phyloP scores from a whole-genome alignment of 225 moss, liverwort and hornwort species.

The Polytrichum formosum region DNA sequence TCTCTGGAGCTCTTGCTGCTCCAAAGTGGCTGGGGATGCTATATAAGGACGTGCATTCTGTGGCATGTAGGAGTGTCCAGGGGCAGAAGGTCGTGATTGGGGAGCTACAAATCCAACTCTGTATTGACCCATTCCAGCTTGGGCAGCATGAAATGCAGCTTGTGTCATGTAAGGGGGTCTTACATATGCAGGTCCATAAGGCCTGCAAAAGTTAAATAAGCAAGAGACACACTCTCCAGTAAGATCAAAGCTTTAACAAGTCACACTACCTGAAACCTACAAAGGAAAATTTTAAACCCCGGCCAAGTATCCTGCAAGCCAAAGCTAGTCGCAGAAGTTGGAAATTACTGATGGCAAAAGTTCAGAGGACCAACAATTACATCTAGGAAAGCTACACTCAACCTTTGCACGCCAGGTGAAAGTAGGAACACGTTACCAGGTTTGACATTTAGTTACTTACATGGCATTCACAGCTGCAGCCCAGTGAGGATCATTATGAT shows the following conservation, averaged over 20 bases:
- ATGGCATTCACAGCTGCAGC: constrained; percentile 41
- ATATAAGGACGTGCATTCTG: constrained; percentile 57
- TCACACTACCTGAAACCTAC: not conserved
- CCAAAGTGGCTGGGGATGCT: constrained; percentile 39
- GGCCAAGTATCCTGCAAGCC: no score
- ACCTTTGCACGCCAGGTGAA: no score
- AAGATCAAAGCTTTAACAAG: not conserved
- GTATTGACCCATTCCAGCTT: constrained; percentile 35
- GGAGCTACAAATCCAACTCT: constrained; percentile 34
- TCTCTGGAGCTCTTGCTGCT: constrained; percentile 86
- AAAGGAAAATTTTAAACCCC: no score
- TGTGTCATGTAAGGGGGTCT: constrained; percentile 43
- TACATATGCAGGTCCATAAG: constrained; percentile 44
- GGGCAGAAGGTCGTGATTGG: constrained; percentile 33
- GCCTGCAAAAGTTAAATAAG: constrained; percentile 30
- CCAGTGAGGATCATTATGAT: constrained; percentile 47
- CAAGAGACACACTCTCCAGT: not conserved
- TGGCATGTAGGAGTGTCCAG: constrained; percentile 45
- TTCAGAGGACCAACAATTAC: no score
- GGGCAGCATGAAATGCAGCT: constrained; percentile 32
- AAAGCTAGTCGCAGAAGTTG: no score
- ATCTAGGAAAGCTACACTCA: no score
- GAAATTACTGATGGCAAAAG: no score
- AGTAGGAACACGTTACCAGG: no score
- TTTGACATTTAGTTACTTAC: constrained; percentile 20